These are phyloP conservation scores for Quercus gilva DNA, from an alignment of 306 rosid species.

Conservation along the genomic window DNA sequence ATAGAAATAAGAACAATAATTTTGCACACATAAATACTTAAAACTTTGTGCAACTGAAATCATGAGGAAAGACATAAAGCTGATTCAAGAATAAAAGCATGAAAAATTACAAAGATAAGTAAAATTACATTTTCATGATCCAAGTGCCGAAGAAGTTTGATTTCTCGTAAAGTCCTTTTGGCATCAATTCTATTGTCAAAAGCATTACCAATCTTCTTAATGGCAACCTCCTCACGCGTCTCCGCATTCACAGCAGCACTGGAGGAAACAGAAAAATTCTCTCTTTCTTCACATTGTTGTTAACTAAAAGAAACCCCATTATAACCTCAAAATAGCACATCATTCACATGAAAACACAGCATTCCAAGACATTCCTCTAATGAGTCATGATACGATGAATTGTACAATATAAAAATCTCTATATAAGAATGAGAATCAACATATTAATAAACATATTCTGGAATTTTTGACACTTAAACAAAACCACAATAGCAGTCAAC, in stretches of 20 bases:
- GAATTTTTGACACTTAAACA: not conserved
- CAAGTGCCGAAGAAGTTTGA: constrained; percentile 92
- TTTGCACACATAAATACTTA: not conserved
- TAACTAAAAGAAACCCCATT: constrained; percentile 14
- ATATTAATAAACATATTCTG: not conserved
- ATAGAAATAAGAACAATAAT: not conserved
- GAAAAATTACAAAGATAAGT: constrained; percentile 2
- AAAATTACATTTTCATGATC: constrained; percentile 86
- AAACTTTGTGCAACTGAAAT: constrained; percentile 1
- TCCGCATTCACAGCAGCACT: constrained; percentile 89
- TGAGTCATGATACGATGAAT: not conserved
- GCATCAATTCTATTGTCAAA: constrained; percentile 96
- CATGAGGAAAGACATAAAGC: not conserved
- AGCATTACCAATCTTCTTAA: constrained; percentile 98
- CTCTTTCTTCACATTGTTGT: constrained; percentile 28
- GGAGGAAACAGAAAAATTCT: constrained; percentile 33
- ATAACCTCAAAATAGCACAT: constrained; percentile 1
- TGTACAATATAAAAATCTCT: not conserved
- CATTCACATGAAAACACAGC: not conserved
- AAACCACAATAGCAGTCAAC: not conserved
- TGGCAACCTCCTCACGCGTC: constrained; percentile 89
- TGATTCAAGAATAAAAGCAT: constrained; percentile 4
- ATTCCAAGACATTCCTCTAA: not conserved
- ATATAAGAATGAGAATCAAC: not conserved
- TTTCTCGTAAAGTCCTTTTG: constrained; percentile 91